A percentile compares a stretch with the other conserved stretches of the same genome.
These are phyloP conservation scores for Dryadomyces sulphureus DNA, from an alignment of 2,329 filamentous ascomycete species.

Conservation along the genomic window DNA sequence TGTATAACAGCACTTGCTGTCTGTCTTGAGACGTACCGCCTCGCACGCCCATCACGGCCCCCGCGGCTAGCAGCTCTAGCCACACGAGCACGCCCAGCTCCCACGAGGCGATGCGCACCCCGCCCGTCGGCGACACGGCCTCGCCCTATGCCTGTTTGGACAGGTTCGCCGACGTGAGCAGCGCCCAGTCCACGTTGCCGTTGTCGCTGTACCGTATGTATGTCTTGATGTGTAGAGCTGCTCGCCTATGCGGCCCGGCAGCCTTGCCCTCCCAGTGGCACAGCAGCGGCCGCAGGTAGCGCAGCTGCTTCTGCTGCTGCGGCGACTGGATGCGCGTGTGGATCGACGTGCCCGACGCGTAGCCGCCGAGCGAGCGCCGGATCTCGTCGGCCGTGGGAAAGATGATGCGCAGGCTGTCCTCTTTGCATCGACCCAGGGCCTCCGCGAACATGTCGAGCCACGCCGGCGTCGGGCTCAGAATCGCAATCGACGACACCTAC, in stretches of 20 bases:
- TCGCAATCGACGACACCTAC: conserved; percentile 72
- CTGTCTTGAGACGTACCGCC: too few relatives aligned
- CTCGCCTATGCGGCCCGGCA: too few relatives aligned
- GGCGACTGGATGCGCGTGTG: conserved; percentile 62
- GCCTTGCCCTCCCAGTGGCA: too few relatives aligned
- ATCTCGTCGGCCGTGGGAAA: conserved; percentile 75
- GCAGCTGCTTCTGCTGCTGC: conserved; percentile 58
- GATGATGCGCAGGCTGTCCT: conserved; percentile 48
- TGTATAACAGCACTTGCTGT: conserved; percentile 50
- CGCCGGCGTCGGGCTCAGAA: conserved; percentile 51
- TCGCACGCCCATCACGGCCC: conserved; percentile 49
- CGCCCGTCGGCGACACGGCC: conserved; percentile 35
- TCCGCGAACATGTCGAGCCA: conserved; percentile 59
- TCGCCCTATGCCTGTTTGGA: conserved; percentile 85
- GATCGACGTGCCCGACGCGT: conserved; percentile 62
- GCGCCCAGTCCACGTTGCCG: conserved; percentile 59
- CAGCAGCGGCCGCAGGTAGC: conserved; percentile 55
- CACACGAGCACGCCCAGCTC: conserved; percentile 75
- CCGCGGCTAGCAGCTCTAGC: conserved; percentile 43
- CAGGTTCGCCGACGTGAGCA: conserved; percentile 81
- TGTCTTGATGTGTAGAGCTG: conserved; percentile 81
- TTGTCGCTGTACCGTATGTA: conserved; percentile 47
- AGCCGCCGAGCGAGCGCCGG: conserved; percentile 61
- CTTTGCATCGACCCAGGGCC: too few relatives aligned
- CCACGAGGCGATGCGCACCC: conserved; percentile 63